A percentile compares a stretch with the other conserved stretches of the same genome.
These are phyloP conservation scores for Paratrimastix pyriformis DNA, from an alignment of 78 protist species.

Conservation along the genomic window DNA sequence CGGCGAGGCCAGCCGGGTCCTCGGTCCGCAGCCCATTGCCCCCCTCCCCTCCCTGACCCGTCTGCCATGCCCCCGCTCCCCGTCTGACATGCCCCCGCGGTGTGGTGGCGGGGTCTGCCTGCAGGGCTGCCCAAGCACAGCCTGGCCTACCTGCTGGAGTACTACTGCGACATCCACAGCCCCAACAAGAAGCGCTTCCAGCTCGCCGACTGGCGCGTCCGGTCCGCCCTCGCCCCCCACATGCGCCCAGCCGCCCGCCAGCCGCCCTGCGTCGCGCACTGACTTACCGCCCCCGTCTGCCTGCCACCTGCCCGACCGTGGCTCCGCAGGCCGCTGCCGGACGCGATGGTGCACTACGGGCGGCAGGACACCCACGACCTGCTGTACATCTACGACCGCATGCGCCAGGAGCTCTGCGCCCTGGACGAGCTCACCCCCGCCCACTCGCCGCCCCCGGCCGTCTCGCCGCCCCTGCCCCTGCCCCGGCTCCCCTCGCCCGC, in stretches of 20 bases:
- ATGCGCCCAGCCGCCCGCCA: too few relatives aligned
- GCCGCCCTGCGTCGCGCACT: too few relatives aligned
- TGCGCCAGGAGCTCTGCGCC: too few relatives aligned
- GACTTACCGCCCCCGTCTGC: not conserved
- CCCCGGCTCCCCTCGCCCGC: too few relatives aligned
- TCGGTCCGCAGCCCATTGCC: too few relatives aligned
- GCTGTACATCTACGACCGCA: conserved; percentile 68
- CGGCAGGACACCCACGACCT: conserved; percentile 93
- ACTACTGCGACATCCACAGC: conserved; percentile 24
- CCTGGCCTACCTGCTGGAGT: conserved; percentile 64
- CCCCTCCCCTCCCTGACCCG: not conserved
- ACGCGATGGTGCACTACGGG: conserved; percentile 84
- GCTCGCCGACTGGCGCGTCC: conserved; percentile 91
- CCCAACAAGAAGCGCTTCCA: conserved; percentile 81
- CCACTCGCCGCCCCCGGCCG: too few relatives aligned
- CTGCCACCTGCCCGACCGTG: not conserved
- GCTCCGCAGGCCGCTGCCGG: conserved; percentile 68
- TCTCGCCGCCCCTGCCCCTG: too few relatives aligned
- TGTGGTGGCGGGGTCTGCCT: not conserved
- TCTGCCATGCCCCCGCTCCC: not conserved
- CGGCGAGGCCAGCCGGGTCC: conserved; percentile 91
- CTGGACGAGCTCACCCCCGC: too few relatives aligned
- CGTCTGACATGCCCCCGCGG: not conserved
- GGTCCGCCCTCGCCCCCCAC: too few relatives aligned
- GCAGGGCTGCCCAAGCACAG: not conserved